Evolutionary conservation across 768 basidiomycete genomes (phyloP).

Genomic region (Leccinellum rugosiceps): DNA sequence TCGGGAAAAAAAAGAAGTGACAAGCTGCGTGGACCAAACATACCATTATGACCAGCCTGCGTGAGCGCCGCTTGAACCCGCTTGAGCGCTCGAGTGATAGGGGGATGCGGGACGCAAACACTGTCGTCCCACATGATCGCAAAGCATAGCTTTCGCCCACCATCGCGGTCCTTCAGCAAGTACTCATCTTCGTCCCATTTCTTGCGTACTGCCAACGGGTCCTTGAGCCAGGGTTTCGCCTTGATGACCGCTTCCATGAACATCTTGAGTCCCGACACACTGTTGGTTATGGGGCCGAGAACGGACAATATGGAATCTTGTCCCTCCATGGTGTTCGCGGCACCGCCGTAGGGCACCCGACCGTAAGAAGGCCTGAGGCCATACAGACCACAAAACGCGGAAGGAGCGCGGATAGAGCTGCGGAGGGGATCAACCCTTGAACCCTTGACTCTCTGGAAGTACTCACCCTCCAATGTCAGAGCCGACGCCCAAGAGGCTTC

Average conservation of each 20-base stretch:
- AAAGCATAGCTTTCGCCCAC: conserved; percentile 51
- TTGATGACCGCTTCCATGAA: conserved; percentile 66
- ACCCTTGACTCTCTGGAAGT: background rate
- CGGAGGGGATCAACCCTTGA: background rate
- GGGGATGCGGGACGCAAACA: conserved; percentile 58
- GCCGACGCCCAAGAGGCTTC: conserved; percentile 60
- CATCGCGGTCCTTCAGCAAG: conserved; percentile 53
- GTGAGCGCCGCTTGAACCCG: conserved; percentile 52
- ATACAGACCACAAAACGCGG: conserved; percentile 66
- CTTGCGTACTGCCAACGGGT: conserved; percentile 56
- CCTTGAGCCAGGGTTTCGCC: conserved; percentile 61
- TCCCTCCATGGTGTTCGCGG: conserved; percentile 63
- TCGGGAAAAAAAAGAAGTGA: background rate
- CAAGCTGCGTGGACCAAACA: conserved; percentile 1
- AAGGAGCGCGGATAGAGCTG: conserved; percentile 71
- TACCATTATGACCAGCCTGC: conserved; percentile 65
- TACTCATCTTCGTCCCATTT: conserved; percentile 62
- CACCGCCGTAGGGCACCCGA: conserved; percentile 69
- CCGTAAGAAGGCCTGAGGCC: conserved; percentile 66
- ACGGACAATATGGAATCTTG: conserved; percentile 71
- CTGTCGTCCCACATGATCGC: conserved; percentile 69
- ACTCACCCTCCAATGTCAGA: conserved; percentile 77
- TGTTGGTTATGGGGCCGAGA: conserved; percentile 66
- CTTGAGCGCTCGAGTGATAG: conserved; percentile 58
- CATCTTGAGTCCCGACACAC: conserved; percentile 55